These are phyloP conservation scores for Amborella trichopoda DNA, from an alignment of 164 flowering plant species.

Conservation along the genomic window DNA sequence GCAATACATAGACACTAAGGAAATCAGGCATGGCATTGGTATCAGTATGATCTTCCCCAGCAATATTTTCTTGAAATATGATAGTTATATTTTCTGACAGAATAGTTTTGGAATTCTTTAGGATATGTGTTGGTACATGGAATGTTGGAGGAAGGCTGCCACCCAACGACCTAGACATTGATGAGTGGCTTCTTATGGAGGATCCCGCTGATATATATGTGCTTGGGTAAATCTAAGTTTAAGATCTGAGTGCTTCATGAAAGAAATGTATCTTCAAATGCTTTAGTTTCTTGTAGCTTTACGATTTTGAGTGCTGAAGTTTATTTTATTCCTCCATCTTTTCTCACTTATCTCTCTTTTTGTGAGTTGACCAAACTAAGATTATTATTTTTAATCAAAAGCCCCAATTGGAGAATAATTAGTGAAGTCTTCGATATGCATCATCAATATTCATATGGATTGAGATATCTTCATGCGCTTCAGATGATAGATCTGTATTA, in stretches of 20 bases:
- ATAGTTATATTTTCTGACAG: neutral
- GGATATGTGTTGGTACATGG: conserved; percentile 88
- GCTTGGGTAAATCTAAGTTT: conserved; percentile 67
- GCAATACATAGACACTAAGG: conserved; percentile 76
- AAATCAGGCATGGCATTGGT: conserved; percentile 41
- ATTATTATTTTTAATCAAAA: no score
- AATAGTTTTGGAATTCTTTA: conserved; percentile 5
- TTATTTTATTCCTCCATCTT: no score
- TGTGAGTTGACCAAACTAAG: no score
- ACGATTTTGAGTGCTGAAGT: no score
- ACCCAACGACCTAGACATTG: conserved; percentile 66
- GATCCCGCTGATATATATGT: conserved; percentile 93
- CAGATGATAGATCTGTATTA: no score
- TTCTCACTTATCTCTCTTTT: neutral
- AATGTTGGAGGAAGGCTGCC: conserved; percentile 88
- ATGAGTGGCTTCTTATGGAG: conserved; percentile 62
- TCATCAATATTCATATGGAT: no score
- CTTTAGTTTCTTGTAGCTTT: no score
- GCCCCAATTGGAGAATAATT: no score
- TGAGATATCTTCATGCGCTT: no score
- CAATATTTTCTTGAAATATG: neutral
- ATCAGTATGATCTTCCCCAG: neutral
- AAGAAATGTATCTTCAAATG: neutral
- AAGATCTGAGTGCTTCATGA: neutral
- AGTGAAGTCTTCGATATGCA: no score